Evolutionary conservation across 1,284 basidiomycete genomes (phyloP).

Genomic region (Irpex sp.): DNA sequence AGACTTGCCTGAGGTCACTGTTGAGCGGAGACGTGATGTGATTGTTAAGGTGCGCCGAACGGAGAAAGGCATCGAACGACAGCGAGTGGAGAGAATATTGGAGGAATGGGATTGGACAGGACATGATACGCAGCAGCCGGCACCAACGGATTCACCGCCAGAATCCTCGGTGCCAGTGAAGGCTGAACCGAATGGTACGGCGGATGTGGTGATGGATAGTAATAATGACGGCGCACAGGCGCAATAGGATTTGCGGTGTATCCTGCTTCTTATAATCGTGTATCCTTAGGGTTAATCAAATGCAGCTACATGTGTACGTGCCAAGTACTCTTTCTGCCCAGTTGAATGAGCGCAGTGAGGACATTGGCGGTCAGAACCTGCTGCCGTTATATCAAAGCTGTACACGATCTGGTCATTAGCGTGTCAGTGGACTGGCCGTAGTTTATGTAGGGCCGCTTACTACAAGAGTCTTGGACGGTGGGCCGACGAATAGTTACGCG

Average conservation of each 20-base stretch:
- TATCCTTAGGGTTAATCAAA: background rate
- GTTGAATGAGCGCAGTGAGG: too few relatives aligned
- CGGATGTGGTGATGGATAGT: background rate
- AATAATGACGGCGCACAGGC: background rate
- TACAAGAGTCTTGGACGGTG: too few relatives aligned
- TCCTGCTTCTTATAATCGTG: background rate
- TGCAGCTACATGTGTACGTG: too few relatives aligned
- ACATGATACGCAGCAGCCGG: background rate
- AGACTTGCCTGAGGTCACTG: conserved; percentile 39
- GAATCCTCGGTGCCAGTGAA: background rate
- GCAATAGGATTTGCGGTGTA: background rate
- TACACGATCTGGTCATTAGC: too few relatives aligned
- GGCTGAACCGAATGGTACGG: background rate
- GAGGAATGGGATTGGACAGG: conserved; percentile 63
- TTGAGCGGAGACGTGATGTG: conserved; percentile 46
- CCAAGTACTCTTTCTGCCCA: too few relatives aligned
- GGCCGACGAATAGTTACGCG: too few relatives aligned
- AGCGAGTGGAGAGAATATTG: conserved; percentile 60
- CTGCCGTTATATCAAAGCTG: too few relatives aligned
- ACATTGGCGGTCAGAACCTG: too few relatives aligned
- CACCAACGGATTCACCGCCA: background rate
- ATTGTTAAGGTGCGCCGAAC: conserved; percentile 59
- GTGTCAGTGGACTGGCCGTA: too few relatives aligned
- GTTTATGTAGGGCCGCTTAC: too few relatives aligned
- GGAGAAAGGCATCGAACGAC: conserved; percentile 57